Evolutionary conservation across 176 grass and related monocot genomes (phyloP).

Genomic region (Triticum dicoccoides): DNA sequence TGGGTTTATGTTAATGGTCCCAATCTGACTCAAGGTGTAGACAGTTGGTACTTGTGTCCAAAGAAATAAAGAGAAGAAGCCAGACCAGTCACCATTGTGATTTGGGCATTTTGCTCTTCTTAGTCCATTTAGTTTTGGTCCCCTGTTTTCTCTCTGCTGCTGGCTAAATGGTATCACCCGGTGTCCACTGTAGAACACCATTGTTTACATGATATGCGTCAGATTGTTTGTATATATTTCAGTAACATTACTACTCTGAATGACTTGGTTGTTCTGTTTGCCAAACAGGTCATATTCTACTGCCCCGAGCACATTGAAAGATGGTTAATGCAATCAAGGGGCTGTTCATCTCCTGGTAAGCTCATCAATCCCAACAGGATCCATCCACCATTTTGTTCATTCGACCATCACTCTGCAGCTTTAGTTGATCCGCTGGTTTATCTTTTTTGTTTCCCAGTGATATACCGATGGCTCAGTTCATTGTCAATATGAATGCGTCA

Average conservation of each 20-base stretch:
- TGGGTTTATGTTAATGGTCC: background rate
- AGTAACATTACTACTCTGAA: background rate
- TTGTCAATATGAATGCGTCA: conserved; percentile 69
- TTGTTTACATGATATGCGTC: background rate
- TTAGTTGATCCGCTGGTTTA: background rate
- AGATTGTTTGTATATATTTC: background rate
- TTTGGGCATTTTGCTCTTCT: background rate
- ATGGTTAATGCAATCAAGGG: conserved; percentile 98
- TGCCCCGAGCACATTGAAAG: background rate
- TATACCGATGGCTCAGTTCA: conserved; percentile 90
- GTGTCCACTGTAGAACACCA: background rate
- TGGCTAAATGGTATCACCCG: background rate
- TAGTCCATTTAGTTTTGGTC: background rate
- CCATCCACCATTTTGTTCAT: background rate
- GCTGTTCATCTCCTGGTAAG: conserved; percentile 89
- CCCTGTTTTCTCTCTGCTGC: background rate
- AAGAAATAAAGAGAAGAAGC: background rate
- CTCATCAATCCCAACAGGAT: background rate
- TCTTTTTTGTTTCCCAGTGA: conserved; percentile 40
- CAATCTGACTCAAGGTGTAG: background rate
- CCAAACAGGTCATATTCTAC: background rate
- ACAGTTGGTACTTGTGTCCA: background rate
- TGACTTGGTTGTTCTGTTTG: background rate
- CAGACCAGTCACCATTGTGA: background rate
- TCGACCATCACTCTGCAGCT: background rate